Evolutionary conservation across 441 rosid species (phyloP).

Genomic region (Croton setiger): DNA sequence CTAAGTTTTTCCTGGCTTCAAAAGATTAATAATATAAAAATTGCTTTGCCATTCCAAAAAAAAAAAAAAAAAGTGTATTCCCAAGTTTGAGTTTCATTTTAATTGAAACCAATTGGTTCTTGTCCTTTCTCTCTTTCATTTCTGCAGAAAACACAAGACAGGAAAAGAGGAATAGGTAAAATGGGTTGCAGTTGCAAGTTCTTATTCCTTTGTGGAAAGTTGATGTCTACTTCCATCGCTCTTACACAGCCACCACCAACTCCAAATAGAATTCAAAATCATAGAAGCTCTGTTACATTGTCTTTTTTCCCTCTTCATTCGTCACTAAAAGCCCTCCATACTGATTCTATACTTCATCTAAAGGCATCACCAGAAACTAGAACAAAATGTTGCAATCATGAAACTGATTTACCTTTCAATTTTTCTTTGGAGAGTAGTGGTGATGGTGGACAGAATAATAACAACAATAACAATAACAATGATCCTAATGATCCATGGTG

Average conservation of each 20-base stretch:
- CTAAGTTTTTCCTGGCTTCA: no score
- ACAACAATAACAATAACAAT: conserved; percentile 27
- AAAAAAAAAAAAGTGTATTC: no score
- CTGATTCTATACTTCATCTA: neutral
- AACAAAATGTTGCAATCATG: neutral
- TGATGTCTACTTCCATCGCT: conserved; percentile 11
- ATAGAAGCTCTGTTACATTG: conserved; percentile 3
- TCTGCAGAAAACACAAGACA: neutral
- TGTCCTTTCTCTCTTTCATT: neutral
- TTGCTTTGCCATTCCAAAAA: no score
- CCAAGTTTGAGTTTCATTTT: neutral
- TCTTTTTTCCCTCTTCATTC: neutral
- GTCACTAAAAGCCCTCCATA: neutral
- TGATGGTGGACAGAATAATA: conserved; percentile 24
- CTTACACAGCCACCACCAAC: neutral
- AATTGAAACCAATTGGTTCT: neutral
- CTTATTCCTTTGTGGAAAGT: conserved; percentile 18
- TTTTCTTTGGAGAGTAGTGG: conserved; percentile 15
- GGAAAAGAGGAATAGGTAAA: neutral
- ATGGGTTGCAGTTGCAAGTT: conserved; percentile 20
- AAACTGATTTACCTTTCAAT: conserved; percentile 7
- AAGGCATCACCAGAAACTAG: neutral
- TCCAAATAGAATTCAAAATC: neutral
- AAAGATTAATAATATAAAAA: no score
- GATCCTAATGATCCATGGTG: conserved; percentile 40